These are phyloP conservation scores for Solanum neorickii DNA, from an alignment of 257 asterid species.

Conservation along the genomic window DNA sequence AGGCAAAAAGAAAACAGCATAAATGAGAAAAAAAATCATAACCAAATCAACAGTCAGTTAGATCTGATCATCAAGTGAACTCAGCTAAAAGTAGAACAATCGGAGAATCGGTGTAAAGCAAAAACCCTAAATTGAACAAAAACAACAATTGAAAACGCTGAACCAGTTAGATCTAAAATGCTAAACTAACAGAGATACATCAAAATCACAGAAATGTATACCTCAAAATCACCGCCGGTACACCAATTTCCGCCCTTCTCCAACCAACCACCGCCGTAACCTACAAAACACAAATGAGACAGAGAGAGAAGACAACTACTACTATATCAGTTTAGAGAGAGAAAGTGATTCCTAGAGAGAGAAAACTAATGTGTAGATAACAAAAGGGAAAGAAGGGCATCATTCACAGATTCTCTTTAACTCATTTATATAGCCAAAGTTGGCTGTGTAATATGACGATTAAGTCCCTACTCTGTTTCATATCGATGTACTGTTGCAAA, in stretches of 20 bases:
- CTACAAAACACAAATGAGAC: background rate
- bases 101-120: background rate
- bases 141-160: background rate
- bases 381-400: background rate
- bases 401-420: background rate
- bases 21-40: background rate
- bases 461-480: background rate
- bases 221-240: background rate
- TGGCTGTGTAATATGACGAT: background rate
- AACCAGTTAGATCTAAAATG: background rate
- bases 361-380: background rate
- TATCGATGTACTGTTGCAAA: background rate
- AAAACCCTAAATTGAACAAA: background rate
- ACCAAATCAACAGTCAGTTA: background rate
- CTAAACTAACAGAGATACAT: background rate
- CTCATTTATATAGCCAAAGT: background rate
- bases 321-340: background rate
- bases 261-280: background rate
- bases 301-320: background rate
- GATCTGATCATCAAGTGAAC: background rate
- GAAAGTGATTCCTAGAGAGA: background rate
- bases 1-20: background rate
- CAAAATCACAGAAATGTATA: background rate
- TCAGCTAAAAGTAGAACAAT: background rate
- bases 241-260: background rate